Evolutionary conservation across 345 rosid genomes (phyloP).

Genomic region (Syzygium oleosum): DNA sequence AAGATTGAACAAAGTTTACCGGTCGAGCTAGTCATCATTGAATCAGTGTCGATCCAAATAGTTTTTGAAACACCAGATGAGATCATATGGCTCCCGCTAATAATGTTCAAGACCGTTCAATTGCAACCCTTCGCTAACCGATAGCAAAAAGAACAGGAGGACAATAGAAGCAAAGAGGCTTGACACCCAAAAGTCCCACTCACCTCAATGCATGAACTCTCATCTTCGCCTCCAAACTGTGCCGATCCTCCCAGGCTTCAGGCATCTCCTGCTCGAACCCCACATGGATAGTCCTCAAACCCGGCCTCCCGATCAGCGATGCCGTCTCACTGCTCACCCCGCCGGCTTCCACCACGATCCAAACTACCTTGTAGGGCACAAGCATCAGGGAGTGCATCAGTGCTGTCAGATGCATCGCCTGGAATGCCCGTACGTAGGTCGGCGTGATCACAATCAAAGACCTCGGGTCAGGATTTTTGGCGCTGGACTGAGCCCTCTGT

Average conservation of each 20-base stretch:
- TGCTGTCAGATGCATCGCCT: slow-evolving; percentile 78
- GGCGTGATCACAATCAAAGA: slow-evolving; percentile 70
- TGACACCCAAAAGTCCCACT: background rate
- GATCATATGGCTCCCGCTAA: background rate
- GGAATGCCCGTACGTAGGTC: slow-evolving; percentile 87
- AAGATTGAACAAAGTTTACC: background rate
- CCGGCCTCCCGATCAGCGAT: slow-evolving; percentile 48
- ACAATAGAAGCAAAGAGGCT: background rate
- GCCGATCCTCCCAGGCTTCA: slow-evolving; percentile 62
- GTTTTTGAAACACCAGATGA: background rate
- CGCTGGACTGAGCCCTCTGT: slow-evolving; percentile 68
- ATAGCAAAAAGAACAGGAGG: background rate
- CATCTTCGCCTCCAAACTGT: slow-evolving; percentile 68
- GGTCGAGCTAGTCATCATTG: background rate
- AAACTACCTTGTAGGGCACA: slow-evolving; percentile 67
- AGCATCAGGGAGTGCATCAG: slow-evolving; percentile 90
- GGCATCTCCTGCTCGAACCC: slow-evolving; percentile 68
- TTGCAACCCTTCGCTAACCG: background rate
- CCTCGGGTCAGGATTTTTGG: slow-evolving; percentile 39
- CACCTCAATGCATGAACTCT: slow-evolving; percentile 77
- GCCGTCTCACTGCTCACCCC: slow-evolving; percentile 70
- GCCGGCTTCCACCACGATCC: slow-evolving; percentile 96
- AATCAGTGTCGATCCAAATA: background rate
- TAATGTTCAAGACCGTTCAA: background rate
- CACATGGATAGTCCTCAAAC: slow-evolving; percentile 46